phyloP scores from a whole-genome alignment of 345 rosid species.

The Rhizophora apiculata region DNA sequence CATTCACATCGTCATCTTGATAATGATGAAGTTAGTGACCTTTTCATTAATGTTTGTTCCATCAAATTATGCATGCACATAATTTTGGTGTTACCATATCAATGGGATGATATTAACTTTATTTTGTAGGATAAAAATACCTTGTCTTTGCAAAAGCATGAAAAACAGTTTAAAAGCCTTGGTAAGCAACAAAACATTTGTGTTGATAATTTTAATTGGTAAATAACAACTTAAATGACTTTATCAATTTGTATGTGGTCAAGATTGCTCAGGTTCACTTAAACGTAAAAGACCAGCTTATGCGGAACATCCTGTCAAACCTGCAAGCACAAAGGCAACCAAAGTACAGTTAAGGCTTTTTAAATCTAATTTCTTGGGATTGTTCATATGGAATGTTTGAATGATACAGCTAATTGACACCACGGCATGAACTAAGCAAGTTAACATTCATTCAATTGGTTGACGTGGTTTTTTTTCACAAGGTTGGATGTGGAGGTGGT shows the following conservation, averaged over 20 bases:
- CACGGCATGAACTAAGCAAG: not conserved
- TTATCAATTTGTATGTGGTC: not conserved
- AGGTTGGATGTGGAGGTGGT: constrained; percentile 52
- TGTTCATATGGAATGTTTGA: constrained; percentile 1
- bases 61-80: too few species aligned
- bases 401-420: not conserved
- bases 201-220: constrained; percentile 13
- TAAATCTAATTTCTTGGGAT: constrained; percentile 1
- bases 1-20: constrained; percentile 56
- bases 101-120: not conserved
- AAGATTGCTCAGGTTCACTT: constrained; percentile 47
- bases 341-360: constrained; percentile 58
- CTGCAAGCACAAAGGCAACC: constrained; percentile 42
- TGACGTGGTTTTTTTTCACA: constrained; percentile 19
- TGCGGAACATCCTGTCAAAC: constrained; percentile 39
- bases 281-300: constrained; percentile 70
- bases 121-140: constrained; percentile 50
- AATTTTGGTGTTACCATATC: too few species aligned
- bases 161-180: constrained; percentile 50
- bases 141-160: constrained; percentile 43
- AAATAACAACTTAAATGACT: not conserved
- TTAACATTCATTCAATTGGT: not conserved
- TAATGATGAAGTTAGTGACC: constrained; percentile 55
- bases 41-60: constrained; percentile 48
- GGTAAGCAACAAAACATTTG: constrained; percentile 39